phyloP scores from a whole-genome alignment of 441 rosid genomes.

The Gossypium laxum region DNA sequence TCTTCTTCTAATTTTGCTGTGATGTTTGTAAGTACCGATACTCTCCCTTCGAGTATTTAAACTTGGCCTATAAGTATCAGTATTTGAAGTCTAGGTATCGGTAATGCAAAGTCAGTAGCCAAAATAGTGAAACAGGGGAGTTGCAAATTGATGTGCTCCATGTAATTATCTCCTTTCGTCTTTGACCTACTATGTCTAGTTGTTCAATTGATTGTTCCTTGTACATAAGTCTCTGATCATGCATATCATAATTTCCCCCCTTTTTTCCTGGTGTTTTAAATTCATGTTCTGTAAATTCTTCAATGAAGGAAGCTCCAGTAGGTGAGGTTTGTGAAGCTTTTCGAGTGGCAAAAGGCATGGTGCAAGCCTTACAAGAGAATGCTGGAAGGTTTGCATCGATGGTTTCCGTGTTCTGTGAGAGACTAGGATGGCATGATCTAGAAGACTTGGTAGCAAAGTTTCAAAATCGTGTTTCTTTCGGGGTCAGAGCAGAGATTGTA shows the following conservation, averaged over 20 bases:
- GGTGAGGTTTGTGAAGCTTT: conserved; percentile 91
- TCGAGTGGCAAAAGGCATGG: conserved; percentile 96
- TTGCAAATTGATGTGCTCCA: conserved; percentile 4
- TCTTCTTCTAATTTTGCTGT: neutral
- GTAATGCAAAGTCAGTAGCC: neutral
- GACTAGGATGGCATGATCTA: conserved; percentile 96
- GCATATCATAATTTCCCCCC: neutral
- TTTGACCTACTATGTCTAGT: neutral
- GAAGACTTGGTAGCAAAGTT: conserved; percentile 88
- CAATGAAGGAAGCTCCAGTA: conserved; percentile 78
- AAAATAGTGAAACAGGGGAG: neutral
- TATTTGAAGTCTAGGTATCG: neutral
- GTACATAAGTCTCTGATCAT: neutral
- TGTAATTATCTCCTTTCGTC: neutral
- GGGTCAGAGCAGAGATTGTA: conserved; percentile 96
- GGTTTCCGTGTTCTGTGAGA: conserved; percentile 93
- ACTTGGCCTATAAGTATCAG: neutral
- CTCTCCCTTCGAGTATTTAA: neutral
- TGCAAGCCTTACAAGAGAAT: conserved; percentile 93
- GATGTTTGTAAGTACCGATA: neutral
- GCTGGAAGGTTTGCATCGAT: conserved; percentile 97
- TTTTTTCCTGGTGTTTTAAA: conserved; percentile 10
- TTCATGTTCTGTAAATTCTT: conserved; percentile 22
- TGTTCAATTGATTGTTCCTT: neutral
- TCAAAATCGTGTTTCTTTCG: conserved; percentile 96